Evolutionary conservation across 495 filamentous ascomycete genomes (phyloP).

Genomic region (Penicillium waksmanii): DNA sequence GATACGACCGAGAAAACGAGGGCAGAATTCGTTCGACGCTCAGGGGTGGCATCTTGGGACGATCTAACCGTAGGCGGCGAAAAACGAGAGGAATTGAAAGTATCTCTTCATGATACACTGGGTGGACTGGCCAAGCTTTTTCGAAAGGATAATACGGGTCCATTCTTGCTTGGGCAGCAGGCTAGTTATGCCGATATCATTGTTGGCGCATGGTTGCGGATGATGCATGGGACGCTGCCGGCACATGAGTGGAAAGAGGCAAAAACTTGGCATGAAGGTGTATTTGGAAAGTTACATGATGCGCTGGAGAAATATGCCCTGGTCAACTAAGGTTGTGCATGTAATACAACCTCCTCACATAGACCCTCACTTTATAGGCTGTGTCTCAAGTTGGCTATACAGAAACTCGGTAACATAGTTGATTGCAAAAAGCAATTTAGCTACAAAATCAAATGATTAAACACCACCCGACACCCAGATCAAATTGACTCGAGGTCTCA

Average conservation of each 20-base stretch:
- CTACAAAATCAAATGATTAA: too few relatives aligned
- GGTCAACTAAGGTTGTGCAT: slow-evolving; percentile 24
- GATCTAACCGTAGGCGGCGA: slow-evolving; percentile 49
- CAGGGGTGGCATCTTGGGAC: slow-evolving; percentile 49
- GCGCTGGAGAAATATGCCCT: slow-evolving; percentile 41
- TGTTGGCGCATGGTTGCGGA: slow-evolving; percentile 62
- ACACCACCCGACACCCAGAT: too few relatives aligned
- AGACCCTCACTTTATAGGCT: neutral
- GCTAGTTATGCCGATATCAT: slow-evolving; percentile 63
- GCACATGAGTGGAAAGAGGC: slow-evolving; percentile 55
- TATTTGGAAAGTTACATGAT: slow-evolving; percentile 50
- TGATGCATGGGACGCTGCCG: slow-evolving; percentile 42
- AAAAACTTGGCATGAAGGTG: slow-evolving; percentile 53
- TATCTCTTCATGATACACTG: slow-evolving; percentile 42
- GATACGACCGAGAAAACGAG: slow-evolving; percentile 41
- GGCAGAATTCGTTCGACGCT: slow-evolving; percentile 51
- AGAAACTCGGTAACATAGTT: too few relatives aligned
- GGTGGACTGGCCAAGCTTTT: slow-evolving; percentile 49
- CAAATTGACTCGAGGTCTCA: too few relatives aligned
- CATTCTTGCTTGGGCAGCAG: slow-evolving; percentile 52
- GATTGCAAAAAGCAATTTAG: too few relatives aligned
- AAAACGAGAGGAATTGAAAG: slow-evolving; percentile 38
- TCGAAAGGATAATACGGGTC: slow-evolving; percentile 42
- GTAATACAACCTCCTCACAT: neutral
- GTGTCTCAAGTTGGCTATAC: too few relatives aligned